These are phyloP conservation scores for Geotrichum australiense DNA, from an alignment of 1,139 yeast species.

Conservation along the genomic window DNA sequence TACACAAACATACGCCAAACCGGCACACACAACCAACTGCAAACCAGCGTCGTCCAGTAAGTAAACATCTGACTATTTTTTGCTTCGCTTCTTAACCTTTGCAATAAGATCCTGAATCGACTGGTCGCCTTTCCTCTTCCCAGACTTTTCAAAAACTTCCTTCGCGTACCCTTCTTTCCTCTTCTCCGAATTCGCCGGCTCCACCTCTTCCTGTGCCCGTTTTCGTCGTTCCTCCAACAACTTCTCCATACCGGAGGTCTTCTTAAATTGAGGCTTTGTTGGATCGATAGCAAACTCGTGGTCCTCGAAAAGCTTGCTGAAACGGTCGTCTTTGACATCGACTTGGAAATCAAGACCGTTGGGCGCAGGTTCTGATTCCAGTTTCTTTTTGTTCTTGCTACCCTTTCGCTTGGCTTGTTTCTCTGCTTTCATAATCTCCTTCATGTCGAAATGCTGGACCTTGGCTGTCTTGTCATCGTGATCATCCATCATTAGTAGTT, in stretches of 20 bases:
- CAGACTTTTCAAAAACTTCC: slow-evolving; percentile 11
- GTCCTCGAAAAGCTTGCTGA: slow-evolving; percentile 76
- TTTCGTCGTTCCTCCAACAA: slow-evolving; percentile 63
- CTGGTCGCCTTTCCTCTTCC: slow-evolving; percentile 19
- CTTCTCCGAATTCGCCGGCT: background rate
- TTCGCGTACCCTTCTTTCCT: slow-evolving; percentile 10
- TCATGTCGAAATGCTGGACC: slow-evolving; percentile 66
- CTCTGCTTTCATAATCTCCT: slow-evolving; percentile 33
- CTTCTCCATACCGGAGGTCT: slow-evolving; percentile 79
- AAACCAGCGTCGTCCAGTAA: too few species aligned
- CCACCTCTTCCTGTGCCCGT: slow-evolving; percentile 2
- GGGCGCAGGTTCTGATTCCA: slow-evolving; percentile 38
- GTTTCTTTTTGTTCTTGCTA: slow-evolving; percentile 53
- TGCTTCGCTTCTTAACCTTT: slow-evolving; percentile 26
- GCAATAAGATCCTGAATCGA: slow-evolving; percentile 24
- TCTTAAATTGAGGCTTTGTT: slow-evolving; percentile 78
- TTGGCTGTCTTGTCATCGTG: slow-evolving; percentile 41
- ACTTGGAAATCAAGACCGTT: slow-evolving; percentile 37
- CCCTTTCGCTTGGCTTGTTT: slow-evolving; percentile 51
- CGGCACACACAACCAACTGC: too few species aligned
- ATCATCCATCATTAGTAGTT: slow-evolving; percentile 68
- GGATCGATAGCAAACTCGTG: slow-evolving; percentile 86
- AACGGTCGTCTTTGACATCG: slow-evolving; percentile 78
- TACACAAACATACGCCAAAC: too few species aligned
- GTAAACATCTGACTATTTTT: slow-evolving; percentile 10